Evolutionary conservation across 495 filamentous ascomycete genomes (phyloP), one percentile per base, ranked within the genome.

Genomic region (Aspergillus cristatus): DNA sequence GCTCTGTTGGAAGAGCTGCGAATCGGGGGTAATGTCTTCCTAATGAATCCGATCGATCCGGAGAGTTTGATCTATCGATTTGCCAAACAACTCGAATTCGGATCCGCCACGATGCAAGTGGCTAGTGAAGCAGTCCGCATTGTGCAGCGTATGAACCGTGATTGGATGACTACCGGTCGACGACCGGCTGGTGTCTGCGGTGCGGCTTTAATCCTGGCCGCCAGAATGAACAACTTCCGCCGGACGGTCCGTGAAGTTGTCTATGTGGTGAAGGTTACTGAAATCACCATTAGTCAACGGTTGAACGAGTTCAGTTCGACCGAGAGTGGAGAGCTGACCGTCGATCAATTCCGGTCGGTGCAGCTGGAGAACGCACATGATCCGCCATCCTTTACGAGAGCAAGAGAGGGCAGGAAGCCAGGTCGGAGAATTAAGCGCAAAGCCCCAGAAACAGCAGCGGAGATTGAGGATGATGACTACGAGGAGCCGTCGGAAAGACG

Each of bases 181-280:
- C 78, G 88, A 29, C 93, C 93, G 31, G 86, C 91, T 17, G 91
- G 93, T 51, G 78, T 97, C 31, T 95, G 87, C 60, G 93, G 91
- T 41, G 93, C 91, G 7, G 88, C 87, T 41, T 72, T 98, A 40
- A 85, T 98, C 45, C 77, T 98, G 45, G 93, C 91, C 14, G 87
- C 91, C 7, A 82, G 93, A 22, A 94, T 95, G 79, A 93, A 95
- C 68, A 96, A 96, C 57, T 97, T 90, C 56, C 80, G 90, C 26
- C 81, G 91, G 14, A 91, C 85, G 0, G 76, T 93, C 5, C 73
- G 86, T 17, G 91, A 98, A 62, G 81, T 97, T 8, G 91, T 97
- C 18, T 96, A 94, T 50, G 79, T 95, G 13, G 93, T 94, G 41
- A 95, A 94, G 48, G 89, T 96, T 18, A 86, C 87, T 7, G 90